A percentile compares a stretch with the other conserved stretches of the same genome.
Evolutionary conservation across 192 early-diverging fungal species (phyloP).

Genomic region (Neocallimastix lanati): DNA sequence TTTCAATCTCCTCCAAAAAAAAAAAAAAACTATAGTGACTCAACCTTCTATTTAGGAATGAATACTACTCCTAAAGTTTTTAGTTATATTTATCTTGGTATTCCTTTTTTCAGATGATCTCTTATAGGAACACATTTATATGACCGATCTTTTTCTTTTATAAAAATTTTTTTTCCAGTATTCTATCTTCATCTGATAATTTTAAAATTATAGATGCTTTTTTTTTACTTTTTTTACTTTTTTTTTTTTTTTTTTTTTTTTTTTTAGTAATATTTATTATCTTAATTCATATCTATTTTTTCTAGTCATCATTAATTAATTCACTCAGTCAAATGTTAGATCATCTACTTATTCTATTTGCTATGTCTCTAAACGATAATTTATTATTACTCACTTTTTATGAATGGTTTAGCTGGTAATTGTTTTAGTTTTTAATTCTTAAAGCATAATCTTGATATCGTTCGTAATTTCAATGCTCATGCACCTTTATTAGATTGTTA

Average conservation of each 20-base stretch:
- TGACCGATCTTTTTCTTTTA: too few species aligned
- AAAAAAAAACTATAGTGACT: too few species aligned
- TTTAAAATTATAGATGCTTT: constrained; percentile 84
- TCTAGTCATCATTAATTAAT: not conserved
- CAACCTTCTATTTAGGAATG: too few species aligned
- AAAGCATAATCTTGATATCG: constrained; percentile 70
- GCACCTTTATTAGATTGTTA: constrained; percentile 87
- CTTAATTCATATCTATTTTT: not conserved
- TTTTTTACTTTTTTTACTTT: too few species aligned
- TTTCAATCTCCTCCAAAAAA: too few species aligned
- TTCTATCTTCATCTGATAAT: constrained; percentile 84
- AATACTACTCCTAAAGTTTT: too few species aligned
- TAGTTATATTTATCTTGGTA: too few species aligned
- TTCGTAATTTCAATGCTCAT: constrained; percentile 90
- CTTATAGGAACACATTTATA: too few species aligned
- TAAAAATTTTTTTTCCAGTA: too few species aligned
- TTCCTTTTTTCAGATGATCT: too few species aligned
- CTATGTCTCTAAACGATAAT: not conserved
- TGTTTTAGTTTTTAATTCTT: constrained; percentile 64
- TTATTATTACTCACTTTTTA: constrained; percentile 89
- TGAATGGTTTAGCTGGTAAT: constrained; percentile 91
- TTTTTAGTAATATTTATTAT: too few species aligned
- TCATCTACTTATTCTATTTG: not conserved
- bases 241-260: too few species aligned
- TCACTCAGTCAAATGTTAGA: not conserved